A percentile compares a stretch with the other conserved stretches of the same genome.
Conservation (phyloP, 2,329 filamentous ascomycete species). For the Didymella pomorum region DNA sequence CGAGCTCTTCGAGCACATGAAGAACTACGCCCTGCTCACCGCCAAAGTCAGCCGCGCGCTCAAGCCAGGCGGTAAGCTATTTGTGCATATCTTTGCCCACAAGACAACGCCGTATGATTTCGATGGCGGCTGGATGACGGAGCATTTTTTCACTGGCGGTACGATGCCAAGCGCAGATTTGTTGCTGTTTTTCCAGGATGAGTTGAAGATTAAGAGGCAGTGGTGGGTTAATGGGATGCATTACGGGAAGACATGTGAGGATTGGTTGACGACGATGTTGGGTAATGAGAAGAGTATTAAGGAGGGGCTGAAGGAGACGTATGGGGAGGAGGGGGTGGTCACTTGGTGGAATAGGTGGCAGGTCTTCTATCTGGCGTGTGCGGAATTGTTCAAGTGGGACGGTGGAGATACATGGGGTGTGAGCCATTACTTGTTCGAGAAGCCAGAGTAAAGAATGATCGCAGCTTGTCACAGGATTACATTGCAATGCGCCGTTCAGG, state of each 20-base stretch:
- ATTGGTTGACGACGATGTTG: slow-evolving; percentile 70
- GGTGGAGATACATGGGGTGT: slow-evolving; percentile 74
- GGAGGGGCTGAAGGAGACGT: slow-evolving; percentile 70
- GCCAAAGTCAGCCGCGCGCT: slow-evolving; percentile 68
- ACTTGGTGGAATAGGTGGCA: slow-evolving; percentile 77
- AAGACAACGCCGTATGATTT: slow-evolving; percentile 73
- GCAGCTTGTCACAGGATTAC: too few species aligned
- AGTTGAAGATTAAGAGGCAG: slow-evolving; percentile 67
- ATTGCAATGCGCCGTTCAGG: too few species aligned
- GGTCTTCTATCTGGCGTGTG: slow-evolving; percentile 76
- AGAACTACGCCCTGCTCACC: slow-evolving; percentile 74
- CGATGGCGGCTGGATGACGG: slow-evolving; percentile 77
- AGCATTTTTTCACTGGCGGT: slow-evolving; percentile 76
- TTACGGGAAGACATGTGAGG: slow-evolving; percentile 75
- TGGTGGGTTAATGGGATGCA: slow-evolving; percentile 76
- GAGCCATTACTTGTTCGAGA: slow-evolving; percentile 72
- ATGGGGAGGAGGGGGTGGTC: slow-evolving; percentile 65
- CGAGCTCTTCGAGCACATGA: slow-evolving; percentile 80
- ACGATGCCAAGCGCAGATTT: slow-evolving; percentile 75
- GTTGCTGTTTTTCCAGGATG: slow-evolving; percentile 70
- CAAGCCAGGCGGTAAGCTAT: slow-evolving; percentile 70
- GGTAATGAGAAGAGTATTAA: slow-evolving; percentile 67
- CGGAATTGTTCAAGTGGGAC: slow-evolving; percentile 71
- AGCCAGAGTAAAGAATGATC: slow-evolving; percentile 54
- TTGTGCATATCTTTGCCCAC: slow-evolving; percentile 74